Base-by-base conservation (phyloP, 768 basidiomycete genomes). In the Auricularia sp. region DNA sequence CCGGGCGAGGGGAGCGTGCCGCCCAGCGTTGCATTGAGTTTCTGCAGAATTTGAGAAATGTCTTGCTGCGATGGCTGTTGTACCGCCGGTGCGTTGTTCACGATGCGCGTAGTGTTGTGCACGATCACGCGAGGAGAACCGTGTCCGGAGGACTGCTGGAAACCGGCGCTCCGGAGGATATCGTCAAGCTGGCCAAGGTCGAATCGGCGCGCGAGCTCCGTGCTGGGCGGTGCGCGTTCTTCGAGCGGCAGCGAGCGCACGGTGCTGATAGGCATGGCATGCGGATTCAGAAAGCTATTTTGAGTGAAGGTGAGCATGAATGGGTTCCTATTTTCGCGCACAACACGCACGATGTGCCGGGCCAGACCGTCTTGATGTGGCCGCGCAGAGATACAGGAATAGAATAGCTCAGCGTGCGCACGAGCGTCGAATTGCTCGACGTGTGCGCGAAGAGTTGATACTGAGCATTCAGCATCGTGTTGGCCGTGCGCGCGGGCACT, bases 401-500 rank as follows among this genome's bases (percentile, higher is more conserved):
- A n/a, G 44, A 54, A n/a, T 63, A 63, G 35, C 18, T 33, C 5
- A 63, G 45, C 35, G 63, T 63, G 10, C 63, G 42, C 8, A 63
- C 35, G 16, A 63, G 24, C 29, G 42, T 45, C 44, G n/a, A 4
- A 11, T 45, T 45, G 29, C 37, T 47, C 35, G 24, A 4, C 18
- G 10, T 18, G 63, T 63, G 63, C 44, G 29, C 39, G 35, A 63
- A 63, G 6, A 56, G 42, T 33, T 67, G 58, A 65, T 72, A 75
- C 18, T 71, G 62, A 54, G 75, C 72, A 18, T 66, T 67, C 24
- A 75, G 66, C 24, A 75, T 68, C 47, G 59, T 47, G 65, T 75
- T 74, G 35, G 74, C 74, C 44, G 70, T 68, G 18, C 69, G 66
- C 10, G 73, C 69, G 10, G 74, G 71, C 18, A 74, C 47, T 14